Conservation (phyloP, 352 stramenopile species). For the Phytophthora litchii region DNA sequence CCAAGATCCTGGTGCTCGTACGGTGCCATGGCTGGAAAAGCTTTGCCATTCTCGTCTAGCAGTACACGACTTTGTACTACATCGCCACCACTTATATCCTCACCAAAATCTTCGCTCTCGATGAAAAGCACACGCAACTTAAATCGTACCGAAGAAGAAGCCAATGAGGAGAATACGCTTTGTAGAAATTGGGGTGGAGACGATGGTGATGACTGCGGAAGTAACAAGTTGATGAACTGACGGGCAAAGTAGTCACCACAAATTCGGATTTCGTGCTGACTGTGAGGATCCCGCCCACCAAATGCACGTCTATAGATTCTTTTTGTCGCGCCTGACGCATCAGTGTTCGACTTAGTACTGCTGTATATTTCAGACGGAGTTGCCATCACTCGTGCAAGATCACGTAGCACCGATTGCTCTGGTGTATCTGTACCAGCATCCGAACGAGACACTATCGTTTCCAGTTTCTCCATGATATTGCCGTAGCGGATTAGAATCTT, state of each 20-base stretch:
- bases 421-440: constrained; percentile 3
- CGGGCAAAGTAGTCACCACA: constrained; percentile 47
- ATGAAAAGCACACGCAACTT: constrained; percentile 72
- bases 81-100: constrained; percentile 14
- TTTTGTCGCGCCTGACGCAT: constrained; percentile 2
- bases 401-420: constrained; percentile 16
- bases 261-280: constrained; percentile 50
- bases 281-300: constrained; percentile 33
- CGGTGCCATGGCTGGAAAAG: constrained; percentile 37
- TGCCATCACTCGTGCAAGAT: constrained; percentile 32
- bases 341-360: background rate
- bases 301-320: constrained; percentile 40
- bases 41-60: constrained; percentile 28
- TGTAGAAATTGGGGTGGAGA: constrained; percentile 47
- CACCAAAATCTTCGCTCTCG: constrained; percentile 47
- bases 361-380: constrained; percentile 16
- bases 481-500: constrained; percentile 49
- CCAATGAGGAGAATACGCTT: constrained; percentile 52
- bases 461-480: constrained; percentile 44
- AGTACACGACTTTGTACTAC: constrained; percentile 15
- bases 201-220: background rate
- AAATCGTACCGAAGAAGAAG: constrained; percentile 61
- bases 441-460: constrained; percentile 20
- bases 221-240: constrained; percentile 52
- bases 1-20: constrained; percentile 82